These are phyloP conservation scores for Colletotrichum melonis DNA, from an alignment of 2,329 filamentous ascomycete genomes.

Conservation along the genomic window DNA sequence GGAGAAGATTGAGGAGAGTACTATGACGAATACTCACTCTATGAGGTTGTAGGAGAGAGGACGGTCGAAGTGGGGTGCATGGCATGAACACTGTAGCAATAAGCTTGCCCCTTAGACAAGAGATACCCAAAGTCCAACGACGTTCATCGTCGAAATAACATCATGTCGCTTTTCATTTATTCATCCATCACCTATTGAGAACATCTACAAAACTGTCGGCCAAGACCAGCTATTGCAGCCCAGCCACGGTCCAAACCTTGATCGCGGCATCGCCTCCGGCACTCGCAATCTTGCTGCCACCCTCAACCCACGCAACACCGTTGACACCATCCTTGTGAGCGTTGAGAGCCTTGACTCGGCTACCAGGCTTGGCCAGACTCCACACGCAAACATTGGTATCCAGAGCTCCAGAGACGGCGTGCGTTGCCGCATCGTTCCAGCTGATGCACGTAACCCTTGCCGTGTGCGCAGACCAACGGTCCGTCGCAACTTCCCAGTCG, in stretches of 20 bases:
- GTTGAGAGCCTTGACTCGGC: constrained; percentile 84
- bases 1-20: neutral
- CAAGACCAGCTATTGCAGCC: constrained; percentile 53
- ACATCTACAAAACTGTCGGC: neutral
- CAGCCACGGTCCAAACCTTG: constrained; percentile 84
- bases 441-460: constrained; percentile 68
- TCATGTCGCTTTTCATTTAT: constrained; percentile 22
- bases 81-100: neutral
- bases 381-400: constrained; percentile 95
- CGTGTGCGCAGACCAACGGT: constrained; percentile 74
- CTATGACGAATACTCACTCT: neutral
- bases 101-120: constrained; percentile 11
- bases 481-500: constrained; percentile 79
- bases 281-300: constrained; percentile 75
- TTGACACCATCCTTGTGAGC: constrained; percentile 97
- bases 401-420: constrained; percentile 85
- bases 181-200: constrained; percentile 19
- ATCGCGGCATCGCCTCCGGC: constrained; percentile 89
- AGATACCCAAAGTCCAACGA: constrained; percentile 15
- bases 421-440: constrained; percentile 83
- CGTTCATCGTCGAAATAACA: constrained; percentile 23
- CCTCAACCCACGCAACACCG: constrained; percentile 83
- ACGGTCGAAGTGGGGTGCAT: neutral
- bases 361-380: constrained; percentile 86
- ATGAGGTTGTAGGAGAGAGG: neutral